Percentiles rank a stretch among this genome's conserved stretches.
These are phyloP conservation scores for Avena atlantica DNA, from an alignment of 176 grass and related monocot species.

Conservation along the genomic window DNA sequence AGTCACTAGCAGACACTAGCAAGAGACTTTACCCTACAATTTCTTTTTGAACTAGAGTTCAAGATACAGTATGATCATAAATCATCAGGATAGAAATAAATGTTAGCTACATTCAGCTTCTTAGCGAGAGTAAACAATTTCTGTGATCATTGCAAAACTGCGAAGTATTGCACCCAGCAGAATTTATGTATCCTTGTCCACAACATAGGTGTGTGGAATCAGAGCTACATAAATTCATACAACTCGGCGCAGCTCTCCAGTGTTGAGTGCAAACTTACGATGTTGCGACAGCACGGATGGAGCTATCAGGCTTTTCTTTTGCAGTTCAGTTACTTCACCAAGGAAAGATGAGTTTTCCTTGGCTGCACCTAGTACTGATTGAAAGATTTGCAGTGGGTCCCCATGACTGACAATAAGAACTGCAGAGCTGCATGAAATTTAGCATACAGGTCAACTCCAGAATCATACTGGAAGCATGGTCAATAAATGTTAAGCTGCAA, in stretches of 20 bases:
- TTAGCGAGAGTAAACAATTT: neutral
- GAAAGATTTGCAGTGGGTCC: constrained; percentile 88
- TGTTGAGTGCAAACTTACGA: constrained; percentile 67
- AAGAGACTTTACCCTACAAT: neutral
- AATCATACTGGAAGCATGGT: neutral
- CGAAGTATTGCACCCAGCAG: neutral
- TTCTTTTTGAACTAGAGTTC: neutral
- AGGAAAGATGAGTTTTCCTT: constrained; percentile 61
- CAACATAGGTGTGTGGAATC: neutral
- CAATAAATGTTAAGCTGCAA: neutral
- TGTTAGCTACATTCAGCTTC: neutral
- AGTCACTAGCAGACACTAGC: too few relatives aligned
- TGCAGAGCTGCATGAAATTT: constrained; percentile 50
- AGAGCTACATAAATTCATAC: constrained; percentile 37
- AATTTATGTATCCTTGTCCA: neutral
- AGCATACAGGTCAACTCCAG: neutral
- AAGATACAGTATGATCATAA: neutral
- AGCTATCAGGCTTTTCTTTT: constrained; percentile 36
- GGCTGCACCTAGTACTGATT: constrained; percentile 60
- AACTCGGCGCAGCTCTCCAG: constrained; percentile 67
- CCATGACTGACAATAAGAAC: constrained; percentile 86
- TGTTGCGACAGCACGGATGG: constrained; percentile 61
- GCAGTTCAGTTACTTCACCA: constrained; percentile 20
- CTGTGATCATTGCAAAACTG: neutral
- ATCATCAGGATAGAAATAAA: neutral